Conservation (phyloP, 305 asterid genomes). For the Andrographis paniculata region DNA sequence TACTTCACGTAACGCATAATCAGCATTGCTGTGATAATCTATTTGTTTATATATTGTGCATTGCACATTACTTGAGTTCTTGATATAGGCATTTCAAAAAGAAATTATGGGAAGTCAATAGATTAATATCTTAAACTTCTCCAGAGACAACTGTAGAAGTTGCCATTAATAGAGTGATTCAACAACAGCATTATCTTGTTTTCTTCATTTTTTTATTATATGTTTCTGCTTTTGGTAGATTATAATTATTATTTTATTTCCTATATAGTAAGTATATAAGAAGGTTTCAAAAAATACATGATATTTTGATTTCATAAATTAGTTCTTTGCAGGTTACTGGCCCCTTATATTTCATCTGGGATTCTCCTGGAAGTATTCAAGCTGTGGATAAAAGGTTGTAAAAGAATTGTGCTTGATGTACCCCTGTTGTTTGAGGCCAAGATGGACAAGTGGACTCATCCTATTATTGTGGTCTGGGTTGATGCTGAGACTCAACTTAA, state of each 20-base stretch:
- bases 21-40: no score
- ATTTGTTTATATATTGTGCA: no score
- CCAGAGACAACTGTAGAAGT: no score
- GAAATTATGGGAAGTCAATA: no score
- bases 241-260: neutral
- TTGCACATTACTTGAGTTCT: no score
- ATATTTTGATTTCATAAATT: neutral
- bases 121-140: no score
- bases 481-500: conserved; percentile 79
- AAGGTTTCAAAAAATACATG: neutral
- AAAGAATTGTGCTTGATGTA: conserved; percentile 71
- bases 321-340: conserved; percentile 48
- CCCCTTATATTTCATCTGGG: conserved; percentile 73
- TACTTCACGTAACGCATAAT: no score
- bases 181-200: no score
- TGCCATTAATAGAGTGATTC: no score
- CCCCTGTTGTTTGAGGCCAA: conserved; percentile 90
- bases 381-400: conserved; percentile 68
- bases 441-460: conserved; percentile 80
- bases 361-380: conserved; percentile 59
- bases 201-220: no score
- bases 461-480: conserved; percentile 81
- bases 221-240: no score
- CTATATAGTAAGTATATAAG: neutral
- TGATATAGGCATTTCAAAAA: no score